phyloP scores from a whole-genome alignment of 2,329 filamentous ascomycete genomes.

The Phialophora verrucosa region DNA sequence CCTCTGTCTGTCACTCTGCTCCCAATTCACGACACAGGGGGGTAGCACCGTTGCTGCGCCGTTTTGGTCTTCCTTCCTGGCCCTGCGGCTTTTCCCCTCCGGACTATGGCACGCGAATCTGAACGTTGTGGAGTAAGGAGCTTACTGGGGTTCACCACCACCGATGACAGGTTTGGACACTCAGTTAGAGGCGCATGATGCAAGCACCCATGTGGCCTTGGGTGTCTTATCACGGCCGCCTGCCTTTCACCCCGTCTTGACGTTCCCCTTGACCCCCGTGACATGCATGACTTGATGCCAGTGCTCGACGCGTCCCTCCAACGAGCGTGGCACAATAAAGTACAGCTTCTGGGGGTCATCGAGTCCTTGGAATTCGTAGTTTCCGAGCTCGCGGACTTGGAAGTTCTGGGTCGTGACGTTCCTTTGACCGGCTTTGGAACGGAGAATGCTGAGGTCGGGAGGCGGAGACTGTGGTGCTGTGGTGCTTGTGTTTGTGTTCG shows the following conservation, averaged over 20 bases:
- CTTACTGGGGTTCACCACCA: neutral
- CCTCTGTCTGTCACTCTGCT: neutral
- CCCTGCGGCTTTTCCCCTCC: no score
- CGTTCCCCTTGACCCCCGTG: conserved; percentile 34
- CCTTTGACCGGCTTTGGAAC: conserved; percentile 22
- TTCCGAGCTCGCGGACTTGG: conserved; percentile 31
- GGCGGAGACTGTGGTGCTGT: neutral
- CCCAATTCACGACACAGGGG: neutral
- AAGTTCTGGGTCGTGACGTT: conserved; percentile 31
- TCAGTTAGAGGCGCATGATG: neutral
- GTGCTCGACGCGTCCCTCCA: conserved; percentile 33
- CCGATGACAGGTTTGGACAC: neutral
- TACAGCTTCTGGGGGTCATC: conserved; percentile 33
- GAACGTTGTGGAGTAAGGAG: no score
- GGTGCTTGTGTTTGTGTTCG: neutral
- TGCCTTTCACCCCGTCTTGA: neutral
- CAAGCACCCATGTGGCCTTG: neutral
- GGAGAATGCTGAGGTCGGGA: conserved; percentile 18
- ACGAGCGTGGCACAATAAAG: conserved; percentile 34
- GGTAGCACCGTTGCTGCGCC: no score
- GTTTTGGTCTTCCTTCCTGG: no score
- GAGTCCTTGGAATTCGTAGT: conserved; percentile 35
- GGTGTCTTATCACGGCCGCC: neutral
- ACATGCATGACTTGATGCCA: conserved; percentile 36
- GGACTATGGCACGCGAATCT: no score